These are phyloP conservation scores for Penicillium paneum DNA, from an alignment of 2,329 filamentous ascomycete genomes.

Conservation along the genomic window DNA sequence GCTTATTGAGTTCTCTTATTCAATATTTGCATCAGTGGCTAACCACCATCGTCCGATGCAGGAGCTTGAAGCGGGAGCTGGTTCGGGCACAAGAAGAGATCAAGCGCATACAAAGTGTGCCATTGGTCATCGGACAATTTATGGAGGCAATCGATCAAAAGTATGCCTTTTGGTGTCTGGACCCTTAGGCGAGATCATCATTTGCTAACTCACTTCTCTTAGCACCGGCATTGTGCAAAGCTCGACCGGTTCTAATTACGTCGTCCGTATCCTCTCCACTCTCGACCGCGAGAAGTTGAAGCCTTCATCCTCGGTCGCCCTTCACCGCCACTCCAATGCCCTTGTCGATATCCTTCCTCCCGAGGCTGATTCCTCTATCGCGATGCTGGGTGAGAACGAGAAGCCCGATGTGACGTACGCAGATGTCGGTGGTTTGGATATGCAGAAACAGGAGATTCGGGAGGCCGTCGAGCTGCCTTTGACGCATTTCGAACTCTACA, in stretches of 20 bases:
- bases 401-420: constrained; percentile 98
- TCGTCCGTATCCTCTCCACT: constrained; percentile 95
- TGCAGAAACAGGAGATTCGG: constrained; percentile 99
- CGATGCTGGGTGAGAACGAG: constrained; percentile 94
- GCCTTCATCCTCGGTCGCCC: constrained; percentile 92
- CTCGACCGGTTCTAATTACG: constrained; percentile 97
- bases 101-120: constrained; percentile 98
- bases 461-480: constrained; percentile 96
- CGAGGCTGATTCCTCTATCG: constrained; percentile 96
- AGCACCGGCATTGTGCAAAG: constrained; percentile 98
- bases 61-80: constrained; percentile 93
- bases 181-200: neutral
- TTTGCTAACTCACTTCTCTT: constrained; percentile 8
- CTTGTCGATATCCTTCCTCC: constrained; percentile 98
- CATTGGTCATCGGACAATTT: constrained; percentile 96
- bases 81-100: constrained; percentile 98
- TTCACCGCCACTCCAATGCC: constrained; percentile 97
- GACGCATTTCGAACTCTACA: constrained; percentile 97
- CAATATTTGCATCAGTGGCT: constrained; percentile 10
- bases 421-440: constrained; percentile 94
- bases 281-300: constrained; percentile 98
- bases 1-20: constrained; percentile 6
- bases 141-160: constrained; percentile 99
- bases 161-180: constrained; percentile 50
- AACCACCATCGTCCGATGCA: constrained; percentile 32